Conservation (phyloP, 306 rosid genomes). For the Gleditsia sinensis region DNA sequence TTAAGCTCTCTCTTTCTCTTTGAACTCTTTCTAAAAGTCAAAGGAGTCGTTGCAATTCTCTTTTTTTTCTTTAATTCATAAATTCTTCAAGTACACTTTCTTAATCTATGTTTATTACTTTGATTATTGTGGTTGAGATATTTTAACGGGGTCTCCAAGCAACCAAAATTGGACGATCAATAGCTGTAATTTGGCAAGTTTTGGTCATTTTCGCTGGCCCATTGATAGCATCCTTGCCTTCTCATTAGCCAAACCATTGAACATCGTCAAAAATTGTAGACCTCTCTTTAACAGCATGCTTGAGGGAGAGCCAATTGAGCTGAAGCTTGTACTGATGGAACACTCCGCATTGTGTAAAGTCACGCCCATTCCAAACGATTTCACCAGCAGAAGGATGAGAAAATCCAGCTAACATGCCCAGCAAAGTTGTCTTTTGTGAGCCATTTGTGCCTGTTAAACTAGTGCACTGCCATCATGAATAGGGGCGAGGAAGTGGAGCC, state of each 20-base stretch:
- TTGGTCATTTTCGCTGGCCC: too few relatives aligned
- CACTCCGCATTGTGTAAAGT: conserved; percentile 61
- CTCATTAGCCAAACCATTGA: conserved; percentile 77
- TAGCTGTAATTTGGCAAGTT: too few relatives aligned
- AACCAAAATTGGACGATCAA: too few relatives aligned
- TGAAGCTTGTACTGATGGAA: conserved; percentile 85
- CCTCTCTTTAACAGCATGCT: conserved; percentile 58
- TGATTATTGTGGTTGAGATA: too few relatives aligned
- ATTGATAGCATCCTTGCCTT: too few relatives aligned
- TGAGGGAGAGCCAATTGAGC: conserved; percentile 80
- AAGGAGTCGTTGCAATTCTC: too few relatives aligned
- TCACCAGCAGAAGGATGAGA: conserved; percentile 77
- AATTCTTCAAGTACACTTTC: too few relatives aligned
- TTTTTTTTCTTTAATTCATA: too few relatives aligned
- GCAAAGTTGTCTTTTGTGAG: conserved; percentile 76
- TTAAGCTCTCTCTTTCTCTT: too few relatives aligned
- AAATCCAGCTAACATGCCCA: conserved; percentile 85
- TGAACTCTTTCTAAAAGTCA: too few relatives aligned
- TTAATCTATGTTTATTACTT: too few relatives aligned
- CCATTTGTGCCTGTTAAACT: conserved; percentile 77
- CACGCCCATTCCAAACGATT: conserved; percentile 84
- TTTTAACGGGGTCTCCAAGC: too few relatives aligned
- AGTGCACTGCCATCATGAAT: conserved; percentile 77
- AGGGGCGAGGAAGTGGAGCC: conserved; percentile 68
- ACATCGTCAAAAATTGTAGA: conserved; percentile 58